Evolutionary conservation across 805 yeast species (phyloP), one percentile per base, ranked within the genome.

Genomic region (Nakazawaea ernobii): DNA sequence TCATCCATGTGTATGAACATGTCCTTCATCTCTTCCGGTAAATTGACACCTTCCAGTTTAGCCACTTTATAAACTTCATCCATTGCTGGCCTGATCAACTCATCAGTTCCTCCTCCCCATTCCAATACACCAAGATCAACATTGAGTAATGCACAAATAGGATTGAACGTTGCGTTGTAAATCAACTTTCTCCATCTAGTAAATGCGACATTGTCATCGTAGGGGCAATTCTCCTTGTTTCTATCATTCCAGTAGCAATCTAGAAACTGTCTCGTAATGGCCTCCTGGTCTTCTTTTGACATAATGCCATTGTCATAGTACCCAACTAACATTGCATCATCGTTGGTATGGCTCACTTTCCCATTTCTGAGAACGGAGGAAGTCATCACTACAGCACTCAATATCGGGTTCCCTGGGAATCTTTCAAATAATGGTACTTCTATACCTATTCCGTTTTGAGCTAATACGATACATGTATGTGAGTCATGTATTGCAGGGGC

Each of bases 1-100:
- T 74, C 77, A 4, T 55, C 49, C 8, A 57, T 52, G 35, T 49
- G 49, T 32, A 70, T 45, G 56, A 68, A 65, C 44, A 52, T 52
- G 7, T 72, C 67, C 30, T 60, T 58, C 13, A 60, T 49, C 2
- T 55, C 62, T n/a, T 56, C 58, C 8, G 68, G 68, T 32, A 74
- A 50, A 0, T 50, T 55, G 27, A 66, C 63, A 0, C 78, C 79
- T 35, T 72, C 79, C 32, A 73, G 67, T 28, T 63, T 63, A 10
- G 80, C 80, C 51, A 74, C 70, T 1, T 59, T 61, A 26, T 62
- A 54, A 8, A 74, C 58, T 53, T 75, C 80, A 17, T 59, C 53
- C 72, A 71, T 72, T 4, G 73, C 69, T 2, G 74, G 75, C 39
- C 57, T 51, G 37, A 50, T 55, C 6, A 59, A 35, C 8, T 37